Evolutionary conservation across 2,329 filamentous ascomycete species (phyloP).

Genomic region (Aspergillus alliaceus): DNA sequence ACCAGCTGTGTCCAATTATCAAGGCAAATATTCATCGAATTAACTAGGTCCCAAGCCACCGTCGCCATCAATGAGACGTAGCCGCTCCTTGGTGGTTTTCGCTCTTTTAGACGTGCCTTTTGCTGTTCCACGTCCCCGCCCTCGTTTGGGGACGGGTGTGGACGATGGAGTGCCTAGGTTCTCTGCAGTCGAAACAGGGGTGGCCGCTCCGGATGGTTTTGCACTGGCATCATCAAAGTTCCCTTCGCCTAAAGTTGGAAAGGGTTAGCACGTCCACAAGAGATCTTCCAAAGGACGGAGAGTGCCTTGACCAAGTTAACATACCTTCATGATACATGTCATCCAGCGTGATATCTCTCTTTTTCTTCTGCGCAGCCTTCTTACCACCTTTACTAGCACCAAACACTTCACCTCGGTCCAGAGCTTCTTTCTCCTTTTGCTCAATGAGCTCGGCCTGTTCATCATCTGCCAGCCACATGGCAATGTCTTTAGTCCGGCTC

Average conservation of each 20-base stretch:
- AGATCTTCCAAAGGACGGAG: neutral
- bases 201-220: slow-evolving; percentile 82
- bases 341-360: slow-evolving; percentile 69
- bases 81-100: slow-evolving; percentile 57
- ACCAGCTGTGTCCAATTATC: slow-evolving; percentile 9
- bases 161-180: slow-evolving; percentile 42
- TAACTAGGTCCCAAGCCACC: slow-evolving; percentile 33
- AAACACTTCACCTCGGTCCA: slow-evolving; percentile 66
- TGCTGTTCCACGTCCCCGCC: slow-evolving; percentile 51
- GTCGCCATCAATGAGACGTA: slow-evolving; percentile 46
- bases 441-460: slow-evolving; percentile 94
- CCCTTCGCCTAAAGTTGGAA: slow-evolving; percentile 72
- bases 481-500: slow-evolving; percentile 96
- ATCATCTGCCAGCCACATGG: slow-evolving; percentile 97
- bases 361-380: slow-evolving; percentile 61
- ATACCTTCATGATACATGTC: slow-evolving; percentile 99
- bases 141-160: slow-evolving; percentile 55
- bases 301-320: slow-evolving; percentile 35
- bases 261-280: neutral
- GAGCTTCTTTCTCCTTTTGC: slow-evolving; percentile 82
- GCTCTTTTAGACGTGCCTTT: slow-evolving; percentile 62
- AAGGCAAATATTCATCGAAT: slow-evolving; percentile 5
- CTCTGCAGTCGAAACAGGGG: slow-evolving; percentile 64
- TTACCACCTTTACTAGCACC: slow-evolving; percentile 60
- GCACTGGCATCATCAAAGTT: slow-evolving; percentile 85